phyloP scores from a whole-genome alignment of 176 grass and related monocot species.

The Carex myosuroides region DNA sequence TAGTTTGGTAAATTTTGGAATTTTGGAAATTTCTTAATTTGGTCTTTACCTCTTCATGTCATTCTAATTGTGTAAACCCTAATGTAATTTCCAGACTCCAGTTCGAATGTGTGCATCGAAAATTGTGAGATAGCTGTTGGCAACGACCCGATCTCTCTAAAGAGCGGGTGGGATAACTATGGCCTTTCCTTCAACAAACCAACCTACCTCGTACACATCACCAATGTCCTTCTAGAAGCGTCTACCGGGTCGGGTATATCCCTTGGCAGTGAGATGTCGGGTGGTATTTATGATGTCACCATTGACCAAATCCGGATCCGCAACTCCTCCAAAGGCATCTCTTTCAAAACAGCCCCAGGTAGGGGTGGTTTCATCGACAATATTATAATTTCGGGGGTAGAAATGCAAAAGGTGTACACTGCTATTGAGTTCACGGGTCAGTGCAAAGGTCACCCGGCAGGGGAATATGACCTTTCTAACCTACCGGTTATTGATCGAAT shows the following conservation, averaged over 20 bases:
- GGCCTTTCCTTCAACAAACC: conserved; percentile 64
- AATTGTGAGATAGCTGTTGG: conserved; percentile 53
- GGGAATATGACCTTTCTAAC: conserved; percentile 44
- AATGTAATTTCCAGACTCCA: conserved; percentile 56
- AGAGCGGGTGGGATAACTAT: conserved; percentile 78
- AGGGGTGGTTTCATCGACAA: conserved; percentile 63
- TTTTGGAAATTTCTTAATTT: neutral
- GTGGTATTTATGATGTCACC: conserved; percentile 63
- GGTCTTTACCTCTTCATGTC: neutral
- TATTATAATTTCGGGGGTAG: conserved; percentile 41
- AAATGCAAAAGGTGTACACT: conserved; percentile 46
- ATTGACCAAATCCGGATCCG: conserved; percentile 32
- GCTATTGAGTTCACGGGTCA: conserved; percentile 69
- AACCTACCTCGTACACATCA: conserved; percentile 45
- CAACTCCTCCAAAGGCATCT: conserved; percentile 48
- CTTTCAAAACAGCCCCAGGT: conserved; percentile 49
- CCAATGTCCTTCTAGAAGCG: conserved; percentile 47
- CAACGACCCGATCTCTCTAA: conserved; percentile 77
- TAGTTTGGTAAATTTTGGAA: neutral
- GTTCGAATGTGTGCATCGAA: conserved; percentile 62
- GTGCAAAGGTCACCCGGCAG: conserved; percentile 43
- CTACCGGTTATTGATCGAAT: conserved; percentile 47
- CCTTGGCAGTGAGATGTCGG: conserved; percentile 89
- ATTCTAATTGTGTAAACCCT: conserved; percentile 3
- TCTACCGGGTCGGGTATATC: conserved; percentile 59